Base-by-base conservation (phyloP, 2,329 filamentous ascomycete genomes). In the Cladosporium sp. region DNA sequence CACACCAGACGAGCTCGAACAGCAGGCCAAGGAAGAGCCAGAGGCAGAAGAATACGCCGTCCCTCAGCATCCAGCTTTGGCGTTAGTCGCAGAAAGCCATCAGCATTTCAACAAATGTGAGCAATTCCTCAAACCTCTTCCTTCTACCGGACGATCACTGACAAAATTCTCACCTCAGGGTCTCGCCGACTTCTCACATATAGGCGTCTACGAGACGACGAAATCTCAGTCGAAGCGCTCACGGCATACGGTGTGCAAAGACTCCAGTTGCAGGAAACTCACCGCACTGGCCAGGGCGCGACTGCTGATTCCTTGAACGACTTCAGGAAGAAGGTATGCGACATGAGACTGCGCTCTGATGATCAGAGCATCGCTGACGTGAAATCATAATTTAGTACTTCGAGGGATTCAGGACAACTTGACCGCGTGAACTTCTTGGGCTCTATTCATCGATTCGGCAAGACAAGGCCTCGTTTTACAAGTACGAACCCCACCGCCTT, bases 51-150 rank as follows among this genome's bases (percentile, higher is more conserved):
- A 93, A 69, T 84, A 96, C 20, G 80, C 84, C 0, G 82, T 93
- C 14, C 93, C 93, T 0, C 82, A 80, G 19, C 91, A 97, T 71
- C 88, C 89, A 0, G 84, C 83, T 59, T 76, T 99, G 14, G 83
- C 88, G 67, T 76, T 93, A 22, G 82, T 92, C 19, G 86, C 83
- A 43, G 83, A 92, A 30, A 96, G 92, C 69, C 85, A 89, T 6
- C 94, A 99, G 72, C 80, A 83, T 0, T 99, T 99, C 72, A 93
- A 91, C 70, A 94, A 89, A 75, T 99, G 90, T 90, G 74, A 73
- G 78, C 20, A 20, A n/a, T 30, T 3, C 22, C 25, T 11, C n/a
- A 47, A 2, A 8, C 15, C 11, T 34, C 15, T n/a, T 30, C 3
- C n/a, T 15, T 5, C 15, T 45, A 19, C 67, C 37, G 17, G 3